phyloP scores from a whole-genome alignment of 2,329 filamentous ascomycete genomes.

The Phymatotrichopsis omnivora region DNA sequence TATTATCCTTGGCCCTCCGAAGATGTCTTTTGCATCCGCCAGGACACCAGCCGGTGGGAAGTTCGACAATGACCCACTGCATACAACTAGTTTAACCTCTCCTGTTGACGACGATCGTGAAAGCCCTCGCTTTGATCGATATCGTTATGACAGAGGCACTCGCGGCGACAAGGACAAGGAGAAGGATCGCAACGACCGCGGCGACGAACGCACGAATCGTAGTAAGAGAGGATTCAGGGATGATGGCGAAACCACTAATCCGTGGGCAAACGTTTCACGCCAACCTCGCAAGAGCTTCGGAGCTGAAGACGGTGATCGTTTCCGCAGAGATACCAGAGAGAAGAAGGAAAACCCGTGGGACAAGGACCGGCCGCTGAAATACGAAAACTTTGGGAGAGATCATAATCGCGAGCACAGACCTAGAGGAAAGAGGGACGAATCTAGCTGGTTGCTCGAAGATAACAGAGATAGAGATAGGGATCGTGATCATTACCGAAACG shows the following conservation, averaged over 20 bases:
- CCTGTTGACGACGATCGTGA: slow-evolving; percentile 29
- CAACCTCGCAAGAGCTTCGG: slow-evolving; percentile 32
- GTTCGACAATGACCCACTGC: slow-evolving; percentile 26
- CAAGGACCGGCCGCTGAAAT: slow-evolving; percentile 27
- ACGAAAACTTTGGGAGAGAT: slow-evolving; percentile 30
- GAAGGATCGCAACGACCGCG: slow-evolving; percentile 27
- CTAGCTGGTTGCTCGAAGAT: slow-evolving; percentile 31
- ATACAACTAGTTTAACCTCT: slow-evolving; percentile 24
- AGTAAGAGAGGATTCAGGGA: slow-evolving; percentile 28
- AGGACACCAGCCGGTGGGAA: slow-evolving; percentile 30
- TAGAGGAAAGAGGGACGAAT: slow-evolving; percentile 28
- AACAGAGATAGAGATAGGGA: slow-evolving; percentile 32
- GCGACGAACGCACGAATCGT: slow-evolving; percentile 23
- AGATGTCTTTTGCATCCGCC: slow-evolving; percentile 41
- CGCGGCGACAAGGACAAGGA: slow-evolving; percentile 27
- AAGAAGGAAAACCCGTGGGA: slow-evolving; percentile 30
- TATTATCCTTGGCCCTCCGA: slow-evolving; percentile 44
- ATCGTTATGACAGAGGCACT: slow-evolving; percentile 27
- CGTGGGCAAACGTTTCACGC: slow-evolving; percentile 32
- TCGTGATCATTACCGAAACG: slow-evolving; percentile 28
- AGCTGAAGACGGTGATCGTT: slow-evolving; percentile 32
- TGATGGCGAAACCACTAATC: slow-evolving; percentile 26
- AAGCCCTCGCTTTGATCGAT: slow-evolving; percentile 30
- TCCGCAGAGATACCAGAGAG: slow-evolving; percentile 29
- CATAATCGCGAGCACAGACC: slow-evolving; percentile 27